These are phyloP conservation scores for Mallotus repandus DNA, from an alignment of 441 rosid genomes.

Conservation along the genomic window DNA sequence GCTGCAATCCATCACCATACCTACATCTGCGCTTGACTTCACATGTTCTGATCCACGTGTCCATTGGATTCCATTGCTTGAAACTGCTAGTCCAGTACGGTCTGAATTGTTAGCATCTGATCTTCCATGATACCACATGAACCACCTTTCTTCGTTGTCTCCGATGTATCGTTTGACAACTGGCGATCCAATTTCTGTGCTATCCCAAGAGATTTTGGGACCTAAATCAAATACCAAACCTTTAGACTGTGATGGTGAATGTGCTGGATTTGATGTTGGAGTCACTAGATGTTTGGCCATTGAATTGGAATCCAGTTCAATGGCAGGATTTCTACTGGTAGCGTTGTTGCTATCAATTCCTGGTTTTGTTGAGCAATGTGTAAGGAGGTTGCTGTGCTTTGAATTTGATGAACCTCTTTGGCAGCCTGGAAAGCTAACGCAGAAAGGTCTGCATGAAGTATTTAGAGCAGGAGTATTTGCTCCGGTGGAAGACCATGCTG, in stretches of 20 bases:
- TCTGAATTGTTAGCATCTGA: constrained; percentile 28
- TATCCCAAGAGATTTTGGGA: constrained; percentile 46
- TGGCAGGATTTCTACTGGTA: constrained; percentile 10
- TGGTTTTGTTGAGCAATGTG: constrained; percentile 48
- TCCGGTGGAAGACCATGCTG: constrained; percentile 25
- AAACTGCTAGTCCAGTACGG: constrained; percentile 60
- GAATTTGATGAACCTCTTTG: constrained; percentile 11
- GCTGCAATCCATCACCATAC: constrained; percentile 58
- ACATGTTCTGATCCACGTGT: constrained; percentile 47
- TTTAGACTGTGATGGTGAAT: background rate
- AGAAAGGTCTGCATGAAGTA: background rate
- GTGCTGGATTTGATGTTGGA: constrained; percentile 13
- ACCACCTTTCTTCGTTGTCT: constrained; percentile 84
- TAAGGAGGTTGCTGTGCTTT: constrained; percentile 1
- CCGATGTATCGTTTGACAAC: constrained; percentile 73
- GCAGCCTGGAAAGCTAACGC: background rate
- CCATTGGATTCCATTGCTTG: constrained; percentile 83
- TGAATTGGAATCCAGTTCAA: constrained; percentile 12
- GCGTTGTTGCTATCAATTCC: constrained; percentile 21
- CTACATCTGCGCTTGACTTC: constrained; percentile 50
- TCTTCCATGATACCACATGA: constrained; percentile 76
- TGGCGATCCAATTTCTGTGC: constrained; percentile 51
- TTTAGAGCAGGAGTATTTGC: constrained; percentile 25
- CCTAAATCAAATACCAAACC: constrained; percentile 54
- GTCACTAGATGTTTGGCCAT: constrained; percentile 25